These are phyloP conservation scores for Daldinia sp. DNA, from an alignment of 2,329 filamentous ascomycete genomes.

Conservation along the genomic window DNA sequence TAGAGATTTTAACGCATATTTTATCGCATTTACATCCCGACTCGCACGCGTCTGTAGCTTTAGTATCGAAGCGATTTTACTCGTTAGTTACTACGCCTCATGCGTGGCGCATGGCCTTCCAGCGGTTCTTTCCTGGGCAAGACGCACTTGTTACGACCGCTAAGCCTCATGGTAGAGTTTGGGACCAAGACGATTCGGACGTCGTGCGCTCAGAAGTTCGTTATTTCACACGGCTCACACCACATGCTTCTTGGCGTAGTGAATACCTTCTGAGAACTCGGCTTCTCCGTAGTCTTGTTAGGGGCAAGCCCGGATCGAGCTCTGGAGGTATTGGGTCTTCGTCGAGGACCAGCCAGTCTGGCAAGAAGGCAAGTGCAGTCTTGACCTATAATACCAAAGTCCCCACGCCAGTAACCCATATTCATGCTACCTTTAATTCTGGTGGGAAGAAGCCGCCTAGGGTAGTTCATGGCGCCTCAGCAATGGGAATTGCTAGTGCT, in stretches of 20 bases:
- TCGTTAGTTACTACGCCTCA: slow-evolving; percentile 88
- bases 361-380: slow-evolving; percentile 78
- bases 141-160: slow-evolving; percentile 62
- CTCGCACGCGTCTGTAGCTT: slow-evolving; percentile 82
- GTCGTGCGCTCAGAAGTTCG: slow-evolving; percentile 77
- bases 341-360: slow-evolving; percentile 62
- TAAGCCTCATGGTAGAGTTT: slow-evolving; percentile 55
- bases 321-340: slow-evolving; percentile 65
- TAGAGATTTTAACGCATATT: slow-evolving; percentile 93
- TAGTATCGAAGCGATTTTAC: slow-evolving; percentile 91
- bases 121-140: slow-evolving; percentile 87
- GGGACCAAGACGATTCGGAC: slow-evolving; percentile 63
- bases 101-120: slow-evolving; percentile 93
- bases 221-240: slow-evolving; percentile 84
- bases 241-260: slow-evolving; percentile 91
- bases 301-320: slow-evolving; percentile 80
- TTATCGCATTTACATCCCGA: slow-evolving; percentile 89
- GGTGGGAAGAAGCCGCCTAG: slow-evolving; percentile 79
- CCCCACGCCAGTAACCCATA: slow-evolving; percentile 79
- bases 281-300: slow-evolving; percentile 81
- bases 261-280: slow-evolving; percentile 93
- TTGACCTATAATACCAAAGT: slow-evolving; percentile 89
- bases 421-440: slow-evolving; percentile 80
- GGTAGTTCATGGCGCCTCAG: slow-evolving; percentile 85
- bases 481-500: slow-evolving; percentile 80